Evolutionary conservation across 768 basidiomycete genomes (phyloP).

Genomic region (Mycena albidolilacea): DNA sequence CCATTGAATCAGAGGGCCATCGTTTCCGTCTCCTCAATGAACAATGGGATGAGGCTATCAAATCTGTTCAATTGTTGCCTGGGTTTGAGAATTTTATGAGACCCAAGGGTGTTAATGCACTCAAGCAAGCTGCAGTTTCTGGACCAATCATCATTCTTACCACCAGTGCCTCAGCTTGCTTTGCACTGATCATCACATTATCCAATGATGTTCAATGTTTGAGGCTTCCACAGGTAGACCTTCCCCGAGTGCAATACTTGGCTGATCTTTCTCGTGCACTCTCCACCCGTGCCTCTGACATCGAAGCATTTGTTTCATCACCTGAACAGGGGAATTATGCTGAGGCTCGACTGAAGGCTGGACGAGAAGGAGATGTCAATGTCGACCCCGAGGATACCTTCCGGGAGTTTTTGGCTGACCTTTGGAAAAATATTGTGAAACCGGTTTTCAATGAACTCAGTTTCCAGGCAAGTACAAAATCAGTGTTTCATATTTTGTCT

Average conservation of each 20-base stretch:
- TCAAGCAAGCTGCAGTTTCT: not conserved
- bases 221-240: not conserved
- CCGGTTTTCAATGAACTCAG: not conserved
- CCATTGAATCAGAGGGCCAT: conserved; percentile 38
- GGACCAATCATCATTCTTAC: conserved; percentile 36
- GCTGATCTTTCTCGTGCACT: conserved; percentile 14
- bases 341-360: not conserved
- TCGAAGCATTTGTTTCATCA: not conserved
- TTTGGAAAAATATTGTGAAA: not conserved
- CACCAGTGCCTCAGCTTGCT: conserved; percentile 24
- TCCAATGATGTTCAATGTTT: not conserved
- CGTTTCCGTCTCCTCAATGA: conserved; percentile 39
- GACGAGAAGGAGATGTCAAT: not conserved
- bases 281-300: not conserved
- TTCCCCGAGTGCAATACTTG: not conserved
- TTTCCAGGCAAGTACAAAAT: not conserved
- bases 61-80: conserved; percentile 28
- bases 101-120: conserved; percentile 22
- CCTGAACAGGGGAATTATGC: not conserved
- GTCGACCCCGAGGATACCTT: not conserved
- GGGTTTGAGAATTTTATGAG: conserved; percentile 43
- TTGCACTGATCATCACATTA: conserved; percentile 27
- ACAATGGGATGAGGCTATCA: conserved; percentile 39
- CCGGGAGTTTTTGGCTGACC: not conserved
- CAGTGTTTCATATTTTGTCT: not conserved